Evolutionary conservation across 2,329 filamentous ascomycete genomes (phyloP).

Genomic region (Ceratocystis albifundus): DNA sequence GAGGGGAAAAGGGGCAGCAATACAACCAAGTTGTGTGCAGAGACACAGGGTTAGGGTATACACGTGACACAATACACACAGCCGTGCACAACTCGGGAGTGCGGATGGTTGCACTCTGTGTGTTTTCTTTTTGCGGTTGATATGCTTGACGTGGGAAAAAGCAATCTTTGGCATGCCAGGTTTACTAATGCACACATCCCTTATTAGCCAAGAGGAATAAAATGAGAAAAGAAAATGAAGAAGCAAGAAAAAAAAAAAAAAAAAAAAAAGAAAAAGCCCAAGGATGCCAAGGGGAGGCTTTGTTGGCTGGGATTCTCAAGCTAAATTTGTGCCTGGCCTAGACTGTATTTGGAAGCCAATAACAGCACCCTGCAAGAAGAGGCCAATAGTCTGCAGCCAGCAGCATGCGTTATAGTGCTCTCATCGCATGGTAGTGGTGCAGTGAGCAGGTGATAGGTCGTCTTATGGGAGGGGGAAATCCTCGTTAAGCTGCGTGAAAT

Average conservation of each 20-base stretch:
- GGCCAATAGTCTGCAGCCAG: background rate
- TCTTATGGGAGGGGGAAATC: background rate
- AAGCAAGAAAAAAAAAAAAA: no score
- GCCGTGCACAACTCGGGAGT: no score
- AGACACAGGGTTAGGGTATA: background rate
- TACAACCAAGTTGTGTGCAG: background rate
- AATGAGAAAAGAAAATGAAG: no score
- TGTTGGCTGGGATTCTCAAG: background rate
- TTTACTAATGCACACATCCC: background rate
- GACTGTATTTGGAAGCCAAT: background rate
- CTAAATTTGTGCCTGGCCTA: background rate
- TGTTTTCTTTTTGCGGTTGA: no score
- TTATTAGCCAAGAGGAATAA: background rate
- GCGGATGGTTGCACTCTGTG: no score
- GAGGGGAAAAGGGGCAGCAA: background rate
- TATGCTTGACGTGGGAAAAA: no score
- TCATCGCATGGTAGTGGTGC: background rate
- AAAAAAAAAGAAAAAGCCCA: background rate
- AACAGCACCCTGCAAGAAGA: background rate
- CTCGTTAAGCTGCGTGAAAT: background rate
- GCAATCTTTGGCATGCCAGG: no score
- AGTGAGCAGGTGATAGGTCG: background rate
- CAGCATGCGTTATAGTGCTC: background rate
- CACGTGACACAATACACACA: no score
- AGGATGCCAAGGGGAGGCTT: background rate